A percentile compares a stretch with the other conserved stretches of the same genome.
Conservation (phyloP, 306 rosid genomes). For the Alnus glutinosa region DNA sequence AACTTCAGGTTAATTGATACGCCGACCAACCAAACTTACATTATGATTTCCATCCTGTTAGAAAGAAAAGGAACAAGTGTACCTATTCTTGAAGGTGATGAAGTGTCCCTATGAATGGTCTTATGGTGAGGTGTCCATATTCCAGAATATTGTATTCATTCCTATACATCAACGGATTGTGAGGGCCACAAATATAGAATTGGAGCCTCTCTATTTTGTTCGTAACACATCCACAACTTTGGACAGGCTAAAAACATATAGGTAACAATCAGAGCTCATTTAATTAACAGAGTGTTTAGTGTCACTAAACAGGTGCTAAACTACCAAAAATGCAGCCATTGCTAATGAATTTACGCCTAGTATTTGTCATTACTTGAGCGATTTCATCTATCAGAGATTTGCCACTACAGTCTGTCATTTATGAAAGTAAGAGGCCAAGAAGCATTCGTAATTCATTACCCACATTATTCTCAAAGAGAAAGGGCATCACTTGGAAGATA, state of each 20-base stretch:
- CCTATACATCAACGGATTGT: no score
- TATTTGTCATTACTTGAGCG: no score
- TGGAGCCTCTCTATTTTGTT: no score
- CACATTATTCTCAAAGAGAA: not conserved
- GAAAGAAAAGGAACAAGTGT: no score
- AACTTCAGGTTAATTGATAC: not conserved
- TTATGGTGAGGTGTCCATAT: no score
- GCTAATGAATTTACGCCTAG: not conserved
- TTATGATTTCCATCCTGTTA: slow-evolving; percentile 6
- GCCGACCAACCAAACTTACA: not conserved
- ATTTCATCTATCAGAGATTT: not conserved
- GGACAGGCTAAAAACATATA: not conserved
- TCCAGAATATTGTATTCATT: no score
- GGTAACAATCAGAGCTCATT: slow-evolving; percentile 14
- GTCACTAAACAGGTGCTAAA: not conserved
- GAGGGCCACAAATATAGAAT: no score
- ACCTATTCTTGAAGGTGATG: no score
- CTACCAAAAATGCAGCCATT: not conserved
- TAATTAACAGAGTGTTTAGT: not conserved
- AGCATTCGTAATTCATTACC: not conserved
- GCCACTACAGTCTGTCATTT: not conserved
- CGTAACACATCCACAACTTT: not conserved
- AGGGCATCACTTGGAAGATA: not conserved
- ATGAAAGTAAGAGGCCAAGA: not conserved
- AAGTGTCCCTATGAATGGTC: no score